A percentile compares a stretch with the other conserved stretches of the same genome.
phyloP scores from a whole-genome alignment of 2,329 filamentous ascomycete genomes.

The Neonectria neomacrospora region DNA sequence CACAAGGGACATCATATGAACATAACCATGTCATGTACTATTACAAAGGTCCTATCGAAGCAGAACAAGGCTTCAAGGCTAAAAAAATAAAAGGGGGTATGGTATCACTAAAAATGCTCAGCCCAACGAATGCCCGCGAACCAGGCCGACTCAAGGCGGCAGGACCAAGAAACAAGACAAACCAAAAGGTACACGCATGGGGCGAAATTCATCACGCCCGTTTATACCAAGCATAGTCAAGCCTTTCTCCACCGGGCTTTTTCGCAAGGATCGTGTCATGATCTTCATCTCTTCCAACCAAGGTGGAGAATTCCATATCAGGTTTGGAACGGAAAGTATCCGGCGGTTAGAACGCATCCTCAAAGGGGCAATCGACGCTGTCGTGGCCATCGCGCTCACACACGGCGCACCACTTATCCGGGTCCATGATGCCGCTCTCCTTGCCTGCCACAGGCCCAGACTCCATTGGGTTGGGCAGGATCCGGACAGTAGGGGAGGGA shows the following conservation, averaged over 20 bases:
- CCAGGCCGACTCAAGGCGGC: conserved; percentile 31
- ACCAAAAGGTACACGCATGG: conserved; percentile 32
- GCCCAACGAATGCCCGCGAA: conserved; percentile 43
- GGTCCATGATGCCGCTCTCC: conserved; percentile 80
- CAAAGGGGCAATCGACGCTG: conserved; percentile 93
- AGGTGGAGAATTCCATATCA: conserved; percentile 25
- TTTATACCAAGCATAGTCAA: conserved; percentile 39
- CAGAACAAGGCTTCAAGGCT: conserved; percentile 25
- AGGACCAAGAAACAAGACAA: conserved; percentile 30
- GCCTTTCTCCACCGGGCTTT: conserved; percentile 22
- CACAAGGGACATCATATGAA: conserved; percentile 2
- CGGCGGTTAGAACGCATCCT: conserved; percentile 74
- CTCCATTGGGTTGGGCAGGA: conserved; percentile 71
- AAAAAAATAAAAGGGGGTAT: conserved; percentile 41
- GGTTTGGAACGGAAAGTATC: conserved; percentile 18
- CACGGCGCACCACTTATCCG: conserved; percentile 94
- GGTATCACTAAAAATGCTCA: conserved; percentile 50
- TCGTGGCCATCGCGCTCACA: conserved; percentile 97
- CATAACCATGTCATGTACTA: conserved; percentile 33
- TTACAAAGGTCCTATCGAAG: conserved; percentile 38
- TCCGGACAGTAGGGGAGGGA: conserved; percentile 55
- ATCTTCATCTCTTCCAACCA: conserved; percentile 28
- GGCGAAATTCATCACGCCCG: conserved; percentile 44
- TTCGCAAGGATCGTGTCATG: conserved; percentile 29
- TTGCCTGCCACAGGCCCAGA: conserved; percentile 79